Evolutionary conservation across 371 early-diverging fungal genomes (phyloP).

Genomic region (Mortierella sp.): DNA sequence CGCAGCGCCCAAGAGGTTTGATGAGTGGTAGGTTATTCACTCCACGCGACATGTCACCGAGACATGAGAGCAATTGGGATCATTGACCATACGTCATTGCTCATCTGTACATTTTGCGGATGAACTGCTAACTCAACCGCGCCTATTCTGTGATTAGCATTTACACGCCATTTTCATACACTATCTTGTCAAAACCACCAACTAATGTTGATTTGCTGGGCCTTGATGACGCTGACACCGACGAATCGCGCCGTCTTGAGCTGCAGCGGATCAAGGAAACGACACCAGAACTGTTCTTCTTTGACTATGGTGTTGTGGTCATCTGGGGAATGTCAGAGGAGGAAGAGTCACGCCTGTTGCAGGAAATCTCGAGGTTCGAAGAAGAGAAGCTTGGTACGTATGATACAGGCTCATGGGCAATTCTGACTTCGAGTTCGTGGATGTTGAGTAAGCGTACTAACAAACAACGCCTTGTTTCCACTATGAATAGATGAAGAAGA

Average conservation of each 20-base stretch:
- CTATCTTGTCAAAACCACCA: constrained; percentile 42
- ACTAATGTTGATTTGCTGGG: constrained; percentile 52
- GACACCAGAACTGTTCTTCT: constrained; percentile 81
- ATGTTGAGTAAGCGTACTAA: background rate
- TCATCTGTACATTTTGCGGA: too few species aligned
- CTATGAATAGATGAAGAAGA: constrained; percentile 69
- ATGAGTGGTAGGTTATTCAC: constrained; percentile 61
- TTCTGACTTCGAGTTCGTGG: background rate
- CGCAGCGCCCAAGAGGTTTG: constrained; percentile 53
- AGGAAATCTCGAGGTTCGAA: constrained; percentile 76
- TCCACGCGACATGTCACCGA: too few species aligned
- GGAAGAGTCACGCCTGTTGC: constrained; percentile 84
- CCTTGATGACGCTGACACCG: constrained; percentile 32
- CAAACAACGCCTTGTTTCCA: background rate
- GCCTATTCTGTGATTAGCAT: constrained; percentile 50
- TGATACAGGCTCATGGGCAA: constrained; percentile 34
- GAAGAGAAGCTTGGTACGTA: constrained; percentile 49
- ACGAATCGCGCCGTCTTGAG: constrained; percentile 22
- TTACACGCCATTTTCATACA: constrained; percentile 54
- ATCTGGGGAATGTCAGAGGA: constrained; percentile 93
- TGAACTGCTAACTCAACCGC: too few species aligned
- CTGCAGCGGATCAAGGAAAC: constrained; percentile 40
- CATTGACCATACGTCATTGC: too few species aligned
- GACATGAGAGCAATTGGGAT: too few species aligned
- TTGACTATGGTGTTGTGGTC: constrained; percentile 96